phyloP scores from a whole-genome alignment of 2,329 filamentous ascomycete species.

The Metarhizium anisopliae region DNA sequence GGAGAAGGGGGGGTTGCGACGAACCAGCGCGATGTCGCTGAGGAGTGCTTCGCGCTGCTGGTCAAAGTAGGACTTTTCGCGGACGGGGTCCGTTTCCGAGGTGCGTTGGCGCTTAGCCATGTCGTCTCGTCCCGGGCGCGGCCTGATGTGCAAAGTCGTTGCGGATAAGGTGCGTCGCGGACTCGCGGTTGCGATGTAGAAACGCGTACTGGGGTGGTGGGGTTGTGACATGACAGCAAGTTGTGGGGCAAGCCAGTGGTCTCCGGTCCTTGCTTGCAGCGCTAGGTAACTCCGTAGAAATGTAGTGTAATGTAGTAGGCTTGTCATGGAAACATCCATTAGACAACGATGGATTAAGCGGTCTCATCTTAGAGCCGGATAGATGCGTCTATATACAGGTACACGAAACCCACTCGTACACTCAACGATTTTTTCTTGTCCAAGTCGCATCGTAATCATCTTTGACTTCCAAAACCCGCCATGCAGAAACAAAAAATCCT shows the following conservation, averaged over 20 bases:
- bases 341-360: neutral
- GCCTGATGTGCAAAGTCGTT: too few relatives aligned
- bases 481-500: conserved; percentile 14
- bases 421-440: conserved; percentile 5
- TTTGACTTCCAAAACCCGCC: conserved; percentile 12
- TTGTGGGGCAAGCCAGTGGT: too few relatives aligned
- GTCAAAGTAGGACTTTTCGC: conserved; percentile 59
- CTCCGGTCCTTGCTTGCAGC: too few relatives aligned
- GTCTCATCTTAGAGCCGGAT: neutral
- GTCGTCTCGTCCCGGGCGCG: neutral
- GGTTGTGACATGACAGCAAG: too few relatives aligned
- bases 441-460: conserved; percentile 5
- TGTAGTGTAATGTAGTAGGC: too few relatives aligned
- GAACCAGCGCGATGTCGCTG: conserved; percentile 62
- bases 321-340: neutral
- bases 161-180: too few relatives aligned
- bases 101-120: conserved; percentile 9
- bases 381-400: conserved; percentile 3
- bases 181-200: too few relatives aligned
- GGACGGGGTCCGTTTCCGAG: conserved; percentile 10
- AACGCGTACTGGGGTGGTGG: too few relatives aligned
- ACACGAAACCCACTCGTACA: neutral
- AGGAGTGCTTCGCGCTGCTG: conserved; percentile 65
- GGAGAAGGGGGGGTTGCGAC: conserved; percentile 7
- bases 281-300: too few relatives aligned